These are phyloP conservation scores for Nothomitra cinnamomea DNA, from an alignment of 2,329 filamentous ascomycete species.

Conservation along the genomic window DNA sequence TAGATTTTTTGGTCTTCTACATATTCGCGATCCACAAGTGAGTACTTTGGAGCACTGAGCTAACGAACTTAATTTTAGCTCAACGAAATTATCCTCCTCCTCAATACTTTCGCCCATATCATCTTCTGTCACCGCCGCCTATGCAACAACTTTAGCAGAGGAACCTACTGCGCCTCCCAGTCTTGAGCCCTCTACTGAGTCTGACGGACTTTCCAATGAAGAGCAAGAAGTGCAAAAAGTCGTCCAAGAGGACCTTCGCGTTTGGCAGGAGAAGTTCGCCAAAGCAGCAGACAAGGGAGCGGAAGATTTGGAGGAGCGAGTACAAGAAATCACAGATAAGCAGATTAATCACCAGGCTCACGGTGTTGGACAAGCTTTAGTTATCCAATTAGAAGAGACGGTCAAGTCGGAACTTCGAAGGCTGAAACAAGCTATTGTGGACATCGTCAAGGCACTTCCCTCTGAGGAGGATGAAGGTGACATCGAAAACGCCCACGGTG, in stretches of 20 bases:
- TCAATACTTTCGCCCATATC: conserved; percentile 12
- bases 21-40: too few species aligned
- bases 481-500: conserved; percentile 33
- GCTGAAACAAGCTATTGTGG: conserved; percentile 51
- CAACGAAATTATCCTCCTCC: neutral
- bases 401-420: conserved; percentile 43
- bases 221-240: conserved; percentile 39
- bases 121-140: conserved; percentile 9
- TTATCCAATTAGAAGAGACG: conserved; percentile 51
- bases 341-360: conserved; percentile 51
- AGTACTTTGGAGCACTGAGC: neutral
- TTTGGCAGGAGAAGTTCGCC: conserved; percentile 80
- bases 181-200: conserved; percentile 13
- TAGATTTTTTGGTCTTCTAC: conserved; percentile 2
- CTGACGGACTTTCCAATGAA: neutral
- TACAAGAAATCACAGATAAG: conserved; percentile 54
- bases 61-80: conserved; percentile 2
- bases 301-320: conserved; percentile 45
- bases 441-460: conserved; percentile 28
- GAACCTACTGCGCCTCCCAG: conserved; percentile 11
- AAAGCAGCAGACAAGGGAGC: conserved; percentile 69
- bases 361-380: conserved; percentile 45
- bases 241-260: conserved; percentile 60
- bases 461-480: conserved; percentile 37
- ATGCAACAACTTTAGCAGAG: neutral